Conservation (phyloP, 2,329 filamentous ascomycete species). For the Claviceps sorghi region DNA sequence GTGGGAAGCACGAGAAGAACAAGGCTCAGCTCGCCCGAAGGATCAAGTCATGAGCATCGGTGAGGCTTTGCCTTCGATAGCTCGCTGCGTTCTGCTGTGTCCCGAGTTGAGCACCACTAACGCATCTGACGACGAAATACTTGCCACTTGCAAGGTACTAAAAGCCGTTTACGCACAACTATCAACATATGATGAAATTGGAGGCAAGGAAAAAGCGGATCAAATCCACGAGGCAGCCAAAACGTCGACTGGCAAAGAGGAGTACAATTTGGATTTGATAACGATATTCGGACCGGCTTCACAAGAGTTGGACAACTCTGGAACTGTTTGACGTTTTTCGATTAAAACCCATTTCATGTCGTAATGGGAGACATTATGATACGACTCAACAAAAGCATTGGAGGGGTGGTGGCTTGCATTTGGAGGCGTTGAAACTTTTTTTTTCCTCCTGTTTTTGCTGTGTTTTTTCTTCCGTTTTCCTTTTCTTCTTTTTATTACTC, state of each 20-base stretch:
- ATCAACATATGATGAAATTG: neutral
- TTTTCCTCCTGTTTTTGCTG: slow-evolving; percentile 4
- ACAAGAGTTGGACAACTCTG: slow-evolving; percentile 4
- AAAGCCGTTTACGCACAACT: neutral
- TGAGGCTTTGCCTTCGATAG: neutral
- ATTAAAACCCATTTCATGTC: neutral
- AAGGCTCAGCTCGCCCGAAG: neutral
- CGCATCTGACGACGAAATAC: neutral
- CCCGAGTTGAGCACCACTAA: neutral
- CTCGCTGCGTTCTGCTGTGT: neutral
- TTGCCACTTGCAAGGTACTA: slow-evolving; percentile 1
- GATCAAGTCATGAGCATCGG: neutral
- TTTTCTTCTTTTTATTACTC: slow-evolving; percentile 9
- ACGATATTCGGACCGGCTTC: slow-evolving; percentile 3
- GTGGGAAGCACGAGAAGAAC: neutral
- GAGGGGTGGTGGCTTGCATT: slow-evolving; percentile 22
- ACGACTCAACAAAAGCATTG: slow-evolving; percentile 12
- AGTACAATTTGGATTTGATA: slow-evolving; percentile 5
- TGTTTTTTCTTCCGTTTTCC: slow-evolving; percentile 9
- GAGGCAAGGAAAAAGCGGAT: neutral
- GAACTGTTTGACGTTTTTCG: slow-evolving; percentile 2
- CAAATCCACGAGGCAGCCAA: neutral
- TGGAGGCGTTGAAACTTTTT: slow-evolving; percentile 21
- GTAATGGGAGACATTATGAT: slow-evolving; percentile 1
- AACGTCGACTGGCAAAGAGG: neutral